Base-by-base conservation (phyloP, 2,329 filamentous ascomycete genomes). In the Stylonectria norvegica region DNA sequence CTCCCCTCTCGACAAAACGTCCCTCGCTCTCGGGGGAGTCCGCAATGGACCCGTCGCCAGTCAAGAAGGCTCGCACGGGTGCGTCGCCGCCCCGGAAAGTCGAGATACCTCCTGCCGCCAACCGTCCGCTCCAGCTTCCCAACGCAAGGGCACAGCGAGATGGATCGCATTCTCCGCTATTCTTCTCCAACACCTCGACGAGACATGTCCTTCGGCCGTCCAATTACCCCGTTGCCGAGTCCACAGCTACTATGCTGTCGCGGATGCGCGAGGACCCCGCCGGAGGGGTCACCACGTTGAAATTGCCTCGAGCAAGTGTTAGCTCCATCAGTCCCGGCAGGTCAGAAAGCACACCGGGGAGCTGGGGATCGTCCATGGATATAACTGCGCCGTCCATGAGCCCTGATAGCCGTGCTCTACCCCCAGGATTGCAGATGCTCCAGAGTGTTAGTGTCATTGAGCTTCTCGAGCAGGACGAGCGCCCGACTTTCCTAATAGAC, bases 401-500 rank as follows among this genome's bases (percentile, higher is more conserved):
- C 37, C 73, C 78, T 7, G 79, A 81, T 40, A 62, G 62, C 18
- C 68, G 69, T 46, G 63, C 67, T 5, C 64, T 70, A 38, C 62
- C 68, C 1, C 69, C 77, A 2, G 69, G 71, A 5, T 48, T 79
- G 31, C 72, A 79, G 36, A 66, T 79, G 36, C 69, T 90, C 4
- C 77, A 78, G 29, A 75, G 76, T 18, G 71, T 89, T 36, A 82
- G 84, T 17, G 73, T 88, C 8, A 65, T 83, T 15, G 87, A 91
- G 60, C 67, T 91, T 27, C 63, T 93, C 28, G 86, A 91, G 56
- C 78, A 85, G 50, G 87, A 93, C 58, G 78, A 84, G 35, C 72
- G 87, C 33, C 87, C 86, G 3, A 86, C 84, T 0, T 88, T 91
- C 53, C 75, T 91, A 29, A 70, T 91, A 22, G 86, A 91, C 54